phyloP scores from a whole-genome alignment of 768 basidiomycete genomes.

The Mycena crocata region DNA sequence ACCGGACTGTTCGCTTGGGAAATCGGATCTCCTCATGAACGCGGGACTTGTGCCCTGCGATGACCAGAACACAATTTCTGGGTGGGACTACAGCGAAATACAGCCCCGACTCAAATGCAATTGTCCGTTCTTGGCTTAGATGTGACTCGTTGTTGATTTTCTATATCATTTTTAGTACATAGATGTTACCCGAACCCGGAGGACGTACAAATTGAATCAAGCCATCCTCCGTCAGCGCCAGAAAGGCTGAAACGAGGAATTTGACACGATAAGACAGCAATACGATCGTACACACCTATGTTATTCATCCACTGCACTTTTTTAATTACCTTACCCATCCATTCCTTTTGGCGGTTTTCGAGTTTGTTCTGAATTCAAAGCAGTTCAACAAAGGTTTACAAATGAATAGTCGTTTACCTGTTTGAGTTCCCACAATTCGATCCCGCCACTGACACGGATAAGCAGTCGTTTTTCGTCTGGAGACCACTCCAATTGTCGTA shows the following conservation, averaged over 20 bases:
- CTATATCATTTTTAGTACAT: background rate
- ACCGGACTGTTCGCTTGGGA: constrained; percentile 12
- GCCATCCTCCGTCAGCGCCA: constrained; percentile 13
- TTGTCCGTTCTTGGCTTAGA: constrained; percentile 7
- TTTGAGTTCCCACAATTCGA: constrained; percentile 20
- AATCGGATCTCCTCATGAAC: constrained; percentile 19
- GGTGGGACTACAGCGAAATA: constrained; percentile 24
- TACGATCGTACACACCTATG: background rate
- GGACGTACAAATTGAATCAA: constrained; percentile 19
- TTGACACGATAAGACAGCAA: background rate
- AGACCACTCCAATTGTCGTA: constrained; percentile 23
- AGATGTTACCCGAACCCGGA: background rate
- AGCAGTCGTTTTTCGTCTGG: constrained; percentile 19
- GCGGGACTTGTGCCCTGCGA: constrained; percentile 20
- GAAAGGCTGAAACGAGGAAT: constrained; percentile 11
- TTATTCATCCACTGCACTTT: constrained; percentile 19
- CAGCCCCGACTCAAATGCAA: constrained; percentile 6
- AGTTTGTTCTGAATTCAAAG: constrained; percentile 3
- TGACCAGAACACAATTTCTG: constrained; percentile 18
- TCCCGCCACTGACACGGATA: constrained; percentile 23
- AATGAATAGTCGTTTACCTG: constrained; percentile 7
- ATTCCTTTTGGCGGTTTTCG: constrained; percentile 22
- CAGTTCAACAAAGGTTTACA: background rate
- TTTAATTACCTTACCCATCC: constrained; percentile 22
- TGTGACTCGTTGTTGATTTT: constrained; percentile 14